Base-by-base conservation (phyloP, 208 protist species). In the Angomonas deanei region DNA sequence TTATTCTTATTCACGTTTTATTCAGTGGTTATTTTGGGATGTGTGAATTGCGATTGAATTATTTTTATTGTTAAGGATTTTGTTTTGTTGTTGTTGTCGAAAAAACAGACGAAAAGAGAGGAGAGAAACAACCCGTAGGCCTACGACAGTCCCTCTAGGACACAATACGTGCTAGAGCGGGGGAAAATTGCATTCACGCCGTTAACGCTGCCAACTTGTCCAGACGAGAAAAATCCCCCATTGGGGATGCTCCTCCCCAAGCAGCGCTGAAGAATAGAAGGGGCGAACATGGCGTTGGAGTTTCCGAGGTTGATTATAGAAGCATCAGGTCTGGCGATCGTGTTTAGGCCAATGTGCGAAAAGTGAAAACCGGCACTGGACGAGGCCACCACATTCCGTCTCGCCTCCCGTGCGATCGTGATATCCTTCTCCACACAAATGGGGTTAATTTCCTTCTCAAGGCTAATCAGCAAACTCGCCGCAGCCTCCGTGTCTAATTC, bases 401-500 rank as follows among this genome's bases (percentile, higher is more conserved):
- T 73, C 8, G 72, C 81, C 61, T 94, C 88, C 13, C 85, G 73
- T 3, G 82, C 80, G 17, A 94, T 73, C 32, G 73, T 80, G 46
- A 94, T 85, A 61, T 88, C 79, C 46, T 94, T 94, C 32, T 77
- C 72, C 0, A 84, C 83, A 1, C 71, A 74, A 3, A 80, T 58
- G 10, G 84, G 79, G 2, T 63, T 64, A 17, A 86, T 31, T 6
- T 56, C 47, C 61, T 86, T 81, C 49, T 92, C 72, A 36, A 80
- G 36, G 4, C 64, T 64, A 46, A 94, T 82, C 55, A 94, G 53
- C 23, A 82, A 59, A 30, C 80, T 74, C 2, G 84, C 88, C 11
- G 78, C 75, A 32, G 75, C 66, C 80, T 94, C 88, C 11, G 78
- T 84, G 54, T 94, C 88, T 19, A 94, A 63, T 55, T 94, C 88